Percentiles rank a stretch among this genome's conserved stretches.
Evolutionary conservation across 164 flowering plant genomes (phyloP).

Genomic region (Piper longum): DNA sequence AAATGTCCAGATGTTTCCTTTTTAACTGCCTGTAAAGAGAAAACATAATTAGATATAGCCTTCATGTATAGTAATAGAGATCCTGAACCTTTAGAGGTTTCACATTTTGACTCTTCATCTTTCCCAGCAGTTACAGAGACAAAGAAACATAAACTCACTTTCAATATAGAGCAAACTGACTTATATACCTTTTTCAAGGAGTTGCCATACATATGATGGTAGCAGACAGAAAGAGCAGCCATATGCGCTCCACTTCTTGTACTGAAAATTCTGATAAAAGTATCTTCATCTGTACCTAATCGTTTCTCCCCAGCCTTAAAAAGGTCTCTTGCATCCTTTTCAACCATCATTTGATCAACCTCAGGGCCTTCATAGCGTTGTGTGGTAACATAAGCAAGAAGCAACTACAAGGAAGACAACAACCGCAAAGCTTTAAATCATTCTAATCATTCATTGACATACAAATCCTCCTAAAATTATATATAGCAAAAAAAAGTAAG

Average conservation of each 20-base stretch:
- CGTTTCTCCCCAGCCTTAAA: slow-evolving; percentile 60
- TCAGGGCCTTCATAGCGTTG: slow-evolving; percentile 69
- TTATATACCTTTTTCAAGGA: no score
- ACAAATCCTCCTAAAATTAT: no score
- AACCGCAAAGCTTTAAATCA: neutral
- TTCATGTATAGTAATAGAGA: neutral
- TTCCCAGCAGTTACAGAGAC: neutral
- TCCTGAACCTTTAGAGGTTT: neutral
- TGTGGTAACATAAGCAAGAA: slow-evolving; percentile 43
- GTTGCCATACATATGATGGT: slow-evolving; percentile 39
- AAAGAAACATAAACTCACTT: neutral
- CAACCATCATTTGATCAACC: slow-evolving; percentile 33
- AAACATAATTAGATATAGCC: neutral
- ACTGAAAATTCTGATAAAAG: slow-evolving; percentile 45
- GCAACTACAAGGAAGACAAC: slow-evolving; percentile 25
- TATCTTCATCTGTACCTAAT: slow-evolving; percentile 53
- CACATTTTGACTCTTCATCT: neutral
- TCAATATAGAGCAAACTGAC: neutral
- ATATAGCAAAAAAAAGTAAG: no score
- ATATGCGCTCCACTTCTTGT: slow-evolving; percentile 68
- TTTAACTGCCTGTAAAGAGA: slow-evolving; percentile 46
- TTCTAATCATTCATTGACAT: neutral
- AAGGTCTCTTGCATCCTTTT: slow-evolving; percentile 53
- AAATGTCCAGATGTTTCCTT: slow-evolving; percentile 59
- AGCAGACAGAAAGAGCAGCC: slow-evolving; percentile 42